Evolutionary conservation across 1,284 basidiomycete species (phyloP), one percentile per base, ranked within the genome.

Genomic region (Boletus semigastroideus): DNA sequence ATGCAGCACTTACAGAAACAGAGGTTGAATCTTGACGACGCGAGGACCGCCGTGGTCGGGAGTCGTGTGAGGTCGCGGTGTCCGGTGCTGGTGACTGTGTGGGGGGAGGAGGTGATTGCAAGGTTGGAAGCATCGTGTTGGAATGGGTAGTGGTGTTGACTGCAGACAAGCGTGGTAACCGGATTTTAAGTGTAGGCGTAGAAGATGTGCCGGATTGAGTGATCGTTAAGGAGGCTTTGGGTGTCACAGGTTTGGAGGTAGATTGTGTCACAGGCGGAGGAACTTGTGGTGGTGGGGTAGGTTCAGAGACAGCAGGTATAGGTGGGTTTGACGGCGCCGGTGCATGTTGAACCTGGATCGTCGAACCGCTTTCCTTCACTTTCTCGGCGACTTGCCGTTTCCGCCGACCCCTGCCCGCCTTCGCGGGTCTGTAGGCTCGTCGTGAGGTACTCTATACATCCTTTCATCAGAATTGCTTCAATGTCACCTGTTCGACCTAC

Each of bases 121-220:
- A 34, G 28, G 54, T 27, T 42, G 64, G 54, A 10, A 48, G 28
- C 7, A 40, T 50, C 51, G 50, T 34, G 48, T 46, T 68, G 12
- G 67, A 53, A 14, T 66, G 65, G 36, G 58, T 48, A 30, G 64
- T 55, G 11, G 55, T 39, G 33, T 55, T 71, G 27, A 71, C 68
- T 20, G 68, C 61, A 20, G 67, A 63, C 33, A 67, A 46, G 45
- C 66, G 66, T 39, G 66, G 66, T 42, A 68, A 46, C 49, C 66
- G 67, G 33, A 68, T 68, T 58, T 71, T 68, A 27, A 68, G 63
- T 22, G 67, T 69, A 37, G 66, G 70, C 13, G 70, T 68, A 33
- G 69, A 57, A 12, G 66, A 70, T 42, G 66, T 55, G 25, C 52
- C 49, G 3, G 66, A 67, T 33, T 72, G 70, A 16, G 70, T 71